phyloP scores from a whole-genome alignment of 768 basidiomycete genomes.

The Lactifluus subvellereus region DNA sequence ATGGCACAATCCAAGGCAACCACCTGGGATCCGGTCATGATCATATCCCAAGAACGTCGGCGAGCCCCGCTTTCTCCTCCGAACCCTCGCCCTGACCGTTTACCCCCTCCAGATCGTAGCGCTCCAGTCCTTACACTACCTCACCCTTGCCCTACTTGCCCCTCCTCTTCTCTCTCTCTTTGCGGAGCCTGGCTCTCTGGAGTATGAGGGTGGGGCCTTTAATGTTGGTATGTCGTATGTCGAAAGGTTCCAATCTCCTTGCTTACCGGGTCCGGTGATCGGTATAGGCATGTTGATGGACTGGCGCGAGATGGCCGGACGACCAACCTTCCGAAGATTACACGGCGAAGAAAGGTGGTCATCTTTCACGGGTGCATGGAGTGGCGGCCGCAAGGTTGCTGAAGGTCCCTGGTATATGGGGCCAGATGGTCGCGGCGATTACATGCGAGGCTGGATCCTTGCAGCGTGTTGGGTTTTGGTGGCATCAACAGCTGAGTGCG shows the following conservation, averaged over 20 bases:
- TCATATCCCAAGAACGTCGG: slow-evolving; percentile 71
- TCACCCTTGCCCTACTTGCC: slow-evolving; percentile 75
- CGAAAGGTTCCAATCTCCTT: background rate
- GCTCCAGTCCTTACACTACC: slow-evolving; percentile 89
- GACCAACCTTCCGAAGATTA: slow-evolving; percentile 64
- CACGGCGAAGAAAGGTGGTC: slow-evolving; percentile 62
- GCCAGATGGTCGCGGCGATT: slow-evolving; percentile 71
- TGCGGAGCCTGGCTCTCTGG: slow-evolving; percentile 63
- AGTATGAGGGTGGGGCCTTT: slow-evolving; percentile 73
- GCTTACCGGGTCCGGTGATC: slow-evolving; percentile 6
- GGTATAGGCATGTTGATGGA: slow-evolving; percentile 81
- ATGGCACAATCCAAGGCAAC: slow-evolving; percentile 39
- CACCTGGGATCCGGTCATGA: slow-evolving; percentile 86
- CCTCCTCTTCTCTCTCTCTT: slow-evolving; percentile 74
- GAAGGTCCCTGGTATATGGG: slow-evolving; percentile 45
- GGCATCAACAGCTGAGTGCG: slow-evolving; percentile 82
- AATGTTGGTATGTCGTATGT: slow-evolving; percentile 60
- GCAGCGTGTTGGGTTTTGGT: slow-evolving; percentile 80
- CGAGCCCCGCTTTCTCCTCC: background rate
- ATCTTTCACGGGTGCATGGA: slow-evolving; percentile 70
- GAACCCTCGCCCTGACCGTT: slow-evolving; percentile 18
- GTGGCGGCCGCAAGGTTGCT: slow-evolving; percentile 70
- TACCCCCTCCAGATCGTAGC: slow-evolving; percentile 67
- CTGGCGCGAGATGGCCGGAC: slow-evolving; percentile 93
- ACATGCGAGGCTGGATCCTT: slow-evolving; percentile 84